phyloP scores from a whole-genome alignment of 2,329 filamentous ascomycete genomes.

The Pyricularia sp. region DNA sequence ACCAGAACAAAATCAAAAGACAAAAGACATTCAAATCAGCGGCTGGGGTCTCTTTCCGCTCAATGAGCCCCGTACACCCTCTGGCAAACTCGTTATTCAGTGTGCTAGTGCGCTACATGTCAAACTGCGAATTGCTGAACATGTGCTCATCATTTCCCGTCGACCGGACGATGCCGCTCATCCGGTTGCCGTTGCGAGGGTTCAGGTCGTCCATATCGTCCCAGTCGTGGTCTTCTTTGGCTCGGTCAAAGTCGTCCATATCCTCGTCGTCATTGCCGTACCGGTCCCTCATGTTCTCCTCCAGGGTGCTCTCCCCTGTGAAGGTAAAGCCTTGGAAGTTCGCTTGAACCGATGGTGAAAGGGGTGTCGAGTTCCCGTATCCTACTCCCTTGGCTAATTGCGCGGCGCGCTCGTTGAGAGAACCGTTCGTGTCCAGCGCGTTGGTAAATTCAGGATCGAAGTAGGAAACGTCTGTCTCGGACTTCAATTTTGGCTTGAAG shows the following conservation, averaged over 20 bases:
- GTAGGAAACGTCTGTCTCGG: slow-evolving; percentile 91
- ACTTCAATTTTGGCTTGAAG: slow-evolving; percentile 96
- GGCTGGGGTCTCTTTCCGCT: not conserved
- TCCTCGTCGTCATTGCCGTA: slow-evolving; percentile 41
- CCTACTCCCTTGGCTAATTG: slow-evolving; percentile 62
- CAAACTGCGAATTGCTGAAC: slow-evolving; percentile 54
- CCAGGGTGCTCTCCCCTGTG: slow-evolving; percentile 93
- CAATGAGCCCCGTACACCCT: not conserved
- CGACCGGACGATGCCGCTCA: slow-evolving; percentile 55
- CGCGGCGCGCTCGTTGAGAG: slow-evolving; percentile 83
- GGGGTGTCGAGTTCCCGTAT: slow-evolving; percentile 79
- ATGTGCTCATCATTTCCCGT: slow-evolving; percentile 51
- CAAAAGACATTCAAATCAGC: not conserved
- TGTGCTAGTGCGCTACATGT: slow-evolving; percentile 36
- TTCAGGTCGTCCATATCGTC: slow-evolving; percentile 49
- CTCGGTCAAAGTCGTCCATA: slow-evolving; percentile 44
- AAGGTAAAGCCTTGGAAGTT: slow-evolving; percentile 99
- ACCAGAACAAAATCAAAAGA: not conserved
- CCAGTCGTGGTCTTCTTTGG: slow-evolving; percentile 42
- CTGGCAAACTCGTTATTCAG: not conserved
- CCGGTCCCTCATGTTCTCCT: slow-evolving; percentile 64
- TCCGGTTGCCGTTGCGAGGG: slow-evolving; percentile 42
- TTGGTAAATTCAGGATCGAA: slow-evolving; percentile 99
- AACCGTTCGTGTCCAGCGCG: slow-evolving; percentile 76
- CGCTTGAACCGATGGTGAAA: slow-evolving; percentile 92